Evolutionary conservation across 2,329 filamentous ascomycete genomes (phyloP), one percentile per base, ranked within the genome.

Genomic region (Paecilomyces sp.): DNA sequence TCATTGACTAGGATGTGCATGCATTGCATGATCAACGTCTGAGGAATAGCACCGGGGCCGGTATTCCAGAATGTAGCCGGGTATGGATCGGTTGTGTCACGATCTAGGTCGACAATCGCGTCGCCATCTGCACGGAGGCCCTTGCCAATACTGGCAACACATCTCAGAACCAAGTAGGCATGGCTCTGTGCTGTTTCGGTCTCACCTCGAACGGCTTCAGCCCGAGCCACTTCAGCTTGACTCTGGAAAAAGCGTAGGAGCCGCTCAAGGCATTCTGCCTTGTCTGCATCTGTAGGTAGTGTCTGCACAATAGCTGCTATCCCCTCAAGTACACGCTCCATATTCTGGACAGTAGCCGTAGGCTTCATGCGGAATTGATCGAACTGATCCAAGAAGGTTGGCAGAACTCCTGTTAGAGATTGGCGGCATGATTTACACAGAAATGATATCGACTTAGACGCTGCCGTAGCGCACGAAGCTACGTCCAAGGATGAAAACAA

Each of bases 221-320:
- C 66, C 13, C 68, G 63, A 31, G 72, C 73, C 56, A 67, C 62
- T 18, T 65, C 68, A 54, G 73, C 75, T 58, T 74, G 68, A 50
- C 70, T 67, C 30, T 68, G 70, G 57, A 79, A 71, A 55, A 74
- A 74, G 9, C 65, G 61, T 4, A 79, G 64, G 31, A 80, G 70
- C 53, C 71, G 66, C 30, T 75, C 70, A 2, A 80, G 63, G 11
- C 68, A 73, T 53, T 72, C 70, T 9, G 74, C 70, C 63, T 77
- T 79, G 24, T 71, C 71, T 55, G 71, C 68, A 61, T 80, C 76
- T 13, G 67, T 61, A 22, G 69, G 67, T 4, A 79, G 58, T 12
- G 71, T 75, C 59, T 78, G 76, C 7, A 79, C 72, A 55, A 80
- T 74, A 0, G 77, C 74, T 15, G 77, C 74, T 56, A 80, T 78